phyloP scores from a whole-genome alignment of 192 early-diverging fungal genomes.

The Coemansia sp. region DNA sequence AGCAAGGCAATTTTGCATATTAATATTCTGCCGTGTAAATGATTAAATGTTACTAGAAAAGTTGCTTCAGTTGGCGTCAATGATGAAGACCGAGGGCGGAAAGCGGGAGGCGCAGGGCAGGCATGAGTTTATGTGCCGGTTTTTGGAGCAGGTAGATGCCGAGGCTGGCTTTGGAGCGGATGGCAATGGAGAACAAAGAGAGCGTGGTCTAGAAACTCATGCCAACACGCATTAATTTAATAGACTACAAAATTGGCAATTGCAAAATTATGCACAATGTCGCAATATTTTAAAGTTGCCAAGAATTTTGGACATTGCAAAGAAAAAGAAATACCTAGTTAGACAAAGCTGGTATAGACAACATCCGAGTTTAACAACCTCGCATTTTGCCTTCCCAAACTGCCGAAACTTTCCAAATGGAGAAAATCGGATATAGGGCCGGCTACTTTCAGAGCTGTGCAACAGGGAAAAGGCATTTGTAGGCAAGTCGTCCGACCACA shows the following conservation, averaged over 20 bases:
- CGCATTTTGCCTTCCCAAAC: no score
- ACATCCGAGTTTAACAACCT: not conserved
- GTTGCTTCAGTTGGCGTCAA: conserved; percentile 59
- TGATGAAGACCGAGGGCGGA: conserved; percentile 65
- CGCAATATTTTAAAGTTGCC: not conserved
- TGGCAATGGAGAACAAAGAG: not conserved
- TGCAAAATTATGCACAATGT: not conserved
- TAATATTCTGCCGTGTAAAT: not conserved
- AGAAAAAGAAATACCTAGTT: not conserved
- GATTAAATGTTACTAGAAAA: conserved; percentile 56
- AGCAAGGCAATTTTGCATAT: no score
- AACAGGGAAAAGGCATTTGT: not conserved
- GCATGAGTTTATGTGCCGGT: conserved; percentile 59
- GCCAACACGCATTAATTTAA: conserved; percentile 2
- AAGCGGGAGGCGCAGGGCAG: conserved; percentile 59
- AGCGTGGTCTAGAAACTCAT: conserved; percentile 1
- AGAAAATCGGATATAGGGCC: not conserved
- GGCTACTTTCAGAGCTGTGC: not conserved
- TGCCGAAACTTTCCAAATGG: no score
- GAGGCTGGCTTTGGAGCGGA: conserved; percentile 53
- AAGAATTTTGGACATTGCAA: not conserved
- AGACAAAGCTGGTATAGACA: no score
- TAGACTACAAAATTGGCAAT: not conserved
- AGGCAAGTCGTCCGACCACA: not conserved
- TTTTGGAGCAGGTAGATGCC: conserved; percentile 58